Evolutionary conservation across 805 yeast genomes (phyloP).

Genomic region (Wickerhamomyces sydowiorum): DNA sequence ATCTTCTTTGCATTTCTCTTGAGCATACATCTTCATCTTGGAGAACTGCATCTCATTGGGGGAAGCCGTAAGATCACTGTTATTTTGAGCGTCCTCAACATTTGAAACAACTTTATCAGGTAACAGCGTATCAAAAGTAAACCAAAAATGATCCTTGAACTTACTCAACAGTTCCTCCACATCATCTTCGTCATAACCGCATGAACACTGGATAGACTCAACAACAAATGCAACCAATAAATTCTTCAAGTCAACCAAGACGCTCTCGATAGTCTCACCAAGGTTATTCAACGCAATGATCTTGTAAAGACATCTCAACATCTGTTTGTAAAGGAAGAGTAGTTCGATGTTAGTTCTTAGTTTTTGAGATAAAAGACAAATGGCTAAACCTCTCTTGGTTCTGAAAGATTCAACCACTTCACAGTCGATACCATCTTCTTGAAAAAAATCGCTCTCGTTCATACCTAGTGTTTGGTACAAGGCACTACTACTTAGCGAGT

Average conservation of each 20-base stretch:
- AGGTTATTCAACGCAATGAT: not conserved
- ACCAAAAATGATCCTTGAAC: not conserved
- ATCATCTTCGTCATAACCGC: not conserved
- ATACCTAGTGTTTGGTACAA: not conserved
- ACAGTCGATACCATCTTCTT: not conserved
- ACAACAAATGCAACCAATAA: not conserved
- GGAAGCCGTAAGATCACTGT: too few relatives aligned
- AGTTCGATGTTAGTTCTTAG: not conserved
- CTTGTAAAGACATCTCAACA: not conserved
- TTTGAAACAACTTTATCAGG: too few relatives aligned
- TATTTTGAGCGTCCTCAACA: not conserved
- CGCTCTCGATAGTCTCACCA: not conserved
- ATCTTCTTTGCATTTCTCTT: not conserved
- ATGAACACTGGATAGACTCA: not conserved
- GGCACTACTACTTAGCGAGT: not conserved
- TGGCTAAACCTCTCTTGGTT: not conserved
- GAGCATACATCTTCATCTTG: not conserved
- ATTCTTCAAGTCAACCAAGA: not conserved
- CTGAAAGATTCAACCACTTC: not conserved
- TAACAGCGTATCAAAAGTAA: too few relatives aligned
- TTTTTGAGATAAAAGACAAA: not conserved
- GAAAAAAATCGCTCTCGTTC: not conserved
- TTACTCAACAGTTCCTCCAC: not conserved
- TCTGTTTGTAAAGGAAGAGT: not conserved
- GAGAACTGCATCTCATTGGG: too few relatives aligned